phyloP scores from a whole-genome alignment of 1,284 basidiomycete species.

The Ganoderma lingzhi region DNA sequence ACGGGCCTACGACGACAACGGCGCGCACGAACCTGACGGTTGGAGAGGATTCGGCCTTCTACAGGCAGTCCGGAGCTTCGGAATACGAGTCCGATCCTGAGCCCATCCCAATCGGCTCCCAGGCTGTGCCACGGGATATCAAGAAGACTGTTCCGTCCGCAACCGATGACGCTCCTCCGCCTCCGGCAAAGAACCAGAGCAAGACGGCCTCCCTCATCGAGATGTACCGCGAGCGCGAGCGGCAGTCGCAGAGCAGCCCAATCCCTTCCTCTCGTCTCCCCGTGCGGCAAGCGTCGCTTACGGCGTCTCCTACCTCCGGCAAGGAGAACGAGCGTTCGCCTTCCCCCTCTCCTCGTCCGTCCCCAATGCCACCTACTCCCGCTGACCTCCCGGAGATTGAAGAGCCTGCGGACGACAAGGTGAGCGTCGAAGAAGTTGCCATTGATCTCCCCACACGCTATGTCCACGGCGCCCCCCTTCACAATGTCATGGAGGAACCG shows the following conservation, averaged over 20 bases:
- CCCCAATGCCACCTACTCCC: conserved; percentile 28
- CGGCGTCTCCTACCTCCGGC: conserved; percentile 14
- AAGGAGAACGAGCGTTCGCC: conserved; percentile 17
- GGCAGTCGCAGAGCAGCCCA: conserved; percentile 32
- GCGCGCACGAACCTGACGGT: conserved; percentile 17
- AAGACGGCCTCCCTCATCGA: conserved; percentile 81
- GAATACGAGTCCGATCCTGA: conserved; percentile 33
- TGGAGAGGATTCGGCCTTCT: conserved; percentile 15
- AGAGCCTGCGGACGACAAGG: conserved; percentile 36
- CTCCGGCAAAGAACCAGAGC: conserved; percentile 44
- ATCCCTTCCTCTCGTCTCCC: conserved; percentile 47
- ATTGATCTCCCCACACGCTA: conserved; percentile 68
- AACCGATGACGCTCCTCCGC: conserved; percentile 16
- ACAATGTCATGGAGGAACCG: conserved; percentile 85
- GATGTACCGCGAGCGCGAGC: conserved; percentile 81
- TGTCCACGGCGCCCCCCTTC: conserved; percentile 86
- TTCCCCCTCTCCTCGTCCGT: conserved; percentile 25
- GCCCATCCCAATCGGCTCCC: conserved; percentile 22
- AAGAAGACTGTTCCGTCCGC: conserved; percentile 20
- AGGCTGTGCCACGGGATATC: conserved; percentile 25
- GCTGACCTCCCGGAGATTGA: conserved; percentile 36
- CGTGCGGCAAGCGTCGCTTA: conserved; percentile 40
- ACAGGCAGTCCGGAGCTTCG: conserved; percentile 26
- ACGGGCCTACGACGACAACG: conserved; percentile 25
- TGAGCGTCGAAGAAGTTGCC: conserved; percentile 38